Conservation (phyloP, 805 yeast genomes). For the Sugiyamaella smithiae region DNA sequence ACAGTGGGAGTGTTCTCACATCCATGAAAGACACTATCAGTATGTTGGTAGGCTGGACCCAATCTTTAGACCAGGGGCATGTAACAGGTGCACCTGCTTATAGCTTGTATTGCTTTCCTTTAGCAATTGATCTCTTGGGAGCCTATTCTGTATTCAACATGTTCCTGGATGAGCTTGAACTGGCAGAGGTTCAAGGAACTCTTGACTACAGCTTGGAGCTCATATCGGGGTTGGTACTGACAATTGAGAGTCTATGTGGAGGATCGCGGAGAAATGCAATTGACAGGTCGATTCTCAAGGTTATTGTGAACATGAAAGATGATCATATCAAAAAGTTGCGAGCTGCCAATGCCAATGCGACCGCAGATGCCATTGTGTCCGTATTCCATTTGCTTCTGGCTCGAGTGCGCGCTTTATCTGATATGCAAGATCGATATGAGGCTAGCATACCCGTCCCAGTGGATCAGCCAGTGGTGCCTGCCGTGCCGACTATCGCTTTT, state of each 20-base stretch:
- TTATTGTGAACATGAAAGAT: constrained; percentile 2
- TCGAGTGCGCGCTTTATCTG: background rate
- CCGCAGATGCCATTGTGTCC: background rate
- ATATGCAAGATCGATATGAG: background rate
- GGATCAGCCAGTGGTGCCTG: background rate
- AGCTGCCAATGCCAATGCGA: background rate
- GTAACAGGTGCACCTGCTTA: constrained; percentile 24
- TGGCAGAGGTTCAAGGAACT: constrained; percentile 26
- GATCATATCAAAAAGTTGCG: background rate
- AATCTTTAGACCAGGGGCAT: constrained; percentile 24
- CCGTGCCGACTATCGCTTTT: background rate
- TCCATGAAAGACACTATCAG: constrained; percentile 25
- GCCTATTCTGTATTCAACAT: constrained; percentile 20
- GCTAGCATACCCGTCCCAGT: background rate
- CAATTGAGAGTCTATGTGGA: constrained; percentile 12
- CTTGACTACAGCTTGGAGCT: constrained; percentile 25
- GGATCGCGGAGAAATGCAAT: background rate
- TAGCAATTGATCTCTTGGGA: constrained; percentile 26
- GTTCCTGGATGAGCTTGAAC: constrained; percentile 26
- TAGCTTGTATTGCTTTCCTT: constrained; percentile 14
- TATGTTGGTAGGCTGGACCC: constrained; percentile 24
- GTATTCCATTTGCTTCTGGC: background rate
- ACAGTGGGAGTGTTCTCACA: constrained; percentile 11
- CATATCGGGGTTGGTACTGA: constrained; percentile 19
- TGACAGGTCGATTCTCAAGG: constrained; percentile 9